phyloP scores from a whole-genome alignment of 139 green algal species.

The Pleodorina starrii region DNA sequence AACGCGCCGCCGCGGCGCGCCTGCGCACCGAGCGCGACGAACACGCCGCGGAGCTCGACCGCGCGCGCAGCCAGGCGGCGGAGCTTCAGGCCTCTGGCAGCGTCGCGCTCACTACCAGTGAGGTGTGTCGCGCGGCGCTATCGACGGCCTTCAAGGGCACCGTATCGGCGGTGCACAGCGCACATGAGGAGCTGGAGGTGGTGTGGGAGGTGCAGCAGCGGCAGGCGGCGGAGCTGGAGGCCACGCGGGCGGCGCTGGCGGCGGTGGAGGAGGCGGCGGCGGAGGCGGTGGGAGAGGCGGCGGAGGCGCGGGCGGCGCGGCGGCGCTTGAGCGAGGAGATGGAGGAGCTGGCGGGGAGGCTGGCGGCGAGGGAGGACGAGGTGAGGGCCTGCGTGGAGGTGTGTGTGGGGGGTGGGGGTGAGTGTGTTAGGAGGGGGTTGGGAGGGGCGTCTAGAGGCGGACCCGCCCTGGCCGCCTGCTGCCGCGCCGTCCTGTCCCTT shows the following conservation, averaged over 20 bases:
- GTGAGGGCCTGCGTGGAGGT: too few species aligned
- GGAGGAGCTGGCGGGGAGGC: constrained; percentile 31
- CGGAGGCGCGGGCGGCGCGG: background rate
- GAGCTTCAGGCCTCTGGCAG: constrained; percentile 29
- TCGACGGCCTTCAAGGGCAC: background rate
- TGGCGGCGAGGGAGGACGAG: background rate
- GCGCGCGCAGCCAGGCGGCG: background rate
- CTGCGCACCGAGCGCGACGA: background rate
- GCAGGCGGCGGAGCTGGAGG: background rate
- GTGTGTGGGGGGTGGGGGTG: too few species aligned
- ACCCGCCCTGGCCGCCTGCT: too few species aligned
- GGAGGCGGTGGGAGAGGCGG: background rate
- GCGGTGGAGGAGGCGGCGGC: background rate
- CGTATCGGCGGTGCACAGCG: background rate
- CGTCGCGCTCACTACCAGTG: background rate
- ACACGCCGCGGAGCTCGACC: background rate
- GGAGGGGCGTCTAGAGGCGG: too few species aligned
- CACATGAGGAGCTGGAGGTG: background rate
- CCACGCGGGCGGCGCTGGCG: background rate
- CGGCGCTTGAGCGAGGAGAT: background rate
- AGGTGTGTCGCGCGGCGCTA: constrained; percentile 11
- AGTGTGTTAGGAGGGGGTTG: too few species aligned
- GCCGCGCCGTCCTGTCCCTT: too few species aligned
- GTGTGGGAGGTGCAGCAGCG: background rate
- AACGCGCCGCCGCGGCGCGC: background rate